Base-by-base conservation (phyloP, 345 rosid species). In the Aquilaria malaccensis region DNA sequence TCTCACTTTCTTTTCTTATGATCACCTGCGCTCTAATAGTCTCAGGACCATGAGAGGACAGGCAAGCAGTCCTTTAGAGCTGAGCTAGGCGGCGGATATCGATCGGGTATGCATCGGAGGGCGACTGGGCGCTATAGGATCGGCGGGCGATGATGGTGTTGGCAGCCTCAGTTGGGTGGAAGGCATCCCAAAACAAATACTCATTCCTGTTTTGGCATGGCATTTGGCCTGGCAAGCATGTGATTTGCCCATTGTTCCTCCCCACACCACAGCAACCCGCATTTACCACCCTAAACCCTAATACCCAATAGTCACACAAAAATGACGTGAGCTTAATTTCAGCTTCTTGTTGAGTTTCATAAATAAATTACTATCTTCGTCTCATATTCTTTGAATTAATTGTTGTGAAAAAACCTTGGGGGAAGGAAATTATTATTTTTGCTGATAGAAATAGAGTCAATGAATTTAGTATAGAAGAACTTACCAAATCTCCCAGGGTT, bases 191-290 rank as follows among this genome's bases (percentile, higher is more conserved):
- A 50, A 85, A 88, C 55, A 82, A 66, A 30, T 85, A 80, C 1
- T 79, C 81, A 3, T 62, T 75, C 59, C 90, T 76, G 60, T 83
- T 63, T 31, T 13, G 67, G 73, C 96, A 88, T 0, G 96, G 90
- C 14, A 63, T 74, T 62, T 80, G 84, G 30, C 41, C 31, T 2
- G 96, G 96, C 62, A 88, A 70, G 63, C 96, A 88, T n/a, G 89
- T 85, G 49, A 85, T 78, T 65, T 87, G 95, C 33, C 95, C 95
- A 4, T 80, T 85, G 72, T 88, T 88, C 60, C 89, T 80, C 33
- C 96, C 96, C 0, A 81, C 83, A 6, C 96, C 96, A 15, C 92
- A 88, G 56, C 96, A 88, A 7, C 92, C 96, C 0, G 76, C 71
- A 59, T 83, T 80, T 2, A 84, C 80, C 2, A 82, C 86, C 48